phyloP scores from a whole-genome alignment of 1,139 yeast genomes.

The Hyphopichia fennica region DNA sequence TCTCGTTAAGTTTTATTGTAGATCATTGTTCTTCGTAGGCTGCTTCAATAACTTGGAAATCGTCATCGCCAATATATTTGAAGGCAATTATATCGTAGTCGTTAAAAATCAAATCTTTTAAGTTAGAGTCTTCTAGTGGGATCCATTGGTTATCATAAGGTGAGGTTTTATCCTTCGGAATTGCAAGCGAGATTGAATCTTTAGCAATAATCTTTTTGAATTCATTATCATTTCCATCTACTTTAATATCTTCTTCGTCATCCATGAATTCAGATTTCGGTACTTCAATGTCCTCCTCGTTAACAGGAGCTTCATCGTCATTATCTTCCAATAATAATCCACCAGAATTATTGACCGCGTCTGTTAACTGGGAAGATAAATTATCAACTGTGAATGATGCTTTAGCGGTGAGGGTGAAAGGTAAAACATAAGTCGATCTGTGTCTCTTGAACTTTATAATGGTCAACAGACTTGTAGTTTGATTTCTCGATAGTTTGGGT shows the following conservation, averaged over 20 bases:
- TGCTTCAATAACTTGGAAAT: slow-evolving; percentile 41
- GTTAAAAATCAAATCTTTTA: slow-evolving; percentile 27
- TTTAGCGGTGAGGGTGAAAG: slow-evolving; percentile 18
- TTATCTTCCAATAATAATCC: slow-evolving; percentile 34
- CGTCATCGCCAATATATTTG: slow-evolving; percentile 33
- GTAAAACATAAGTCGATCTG: slow-evolving; percentile 44
- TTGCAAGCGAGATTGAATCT: slow-evolving; percentile 34
- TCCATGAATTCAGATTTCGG: slow-evolving; percentile 28
- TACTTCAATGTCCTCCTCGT: slow-evolving; percentile 26
- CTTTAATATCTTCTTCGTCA: slow-evolving; percentile 10
- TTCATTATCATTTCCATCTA: slow-evolving; percentile 6
- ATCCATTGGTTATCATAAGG: slow-evolving; percentile 46
- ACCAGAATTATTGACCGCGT: slow-evolving; percentile 47
- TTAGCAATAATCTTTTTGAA: slow-evolving; percentile 8
- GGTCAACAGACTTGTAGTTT: slow-evolving; percentile 18
- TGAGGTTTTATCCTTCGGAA: slow-evolving; percentile 39
- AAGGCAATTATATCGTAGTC: slow-evolving; percentile 47
- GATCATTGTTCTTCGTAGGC: slow-evolving; percentile 34
- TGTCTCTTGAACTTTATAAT: slow-evolving; percentile 46
- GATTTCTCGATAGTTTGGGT: slow-evolving; percentile 23
- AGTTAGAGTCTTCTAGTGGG: slow-evolving; percentile 23
- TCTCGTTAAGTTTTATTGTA: neutral
- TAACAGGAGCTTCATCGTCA: slow-evolving; percentile 17
- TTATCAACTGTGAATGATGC: slow-evolving; percentile 18
- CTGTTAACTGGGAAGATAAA: slow-evolving; percentile 32